phyloP scores from a whole-genome alignment of 1,284 basidiomycete species.

The Dichomitus squalens region DNA sequence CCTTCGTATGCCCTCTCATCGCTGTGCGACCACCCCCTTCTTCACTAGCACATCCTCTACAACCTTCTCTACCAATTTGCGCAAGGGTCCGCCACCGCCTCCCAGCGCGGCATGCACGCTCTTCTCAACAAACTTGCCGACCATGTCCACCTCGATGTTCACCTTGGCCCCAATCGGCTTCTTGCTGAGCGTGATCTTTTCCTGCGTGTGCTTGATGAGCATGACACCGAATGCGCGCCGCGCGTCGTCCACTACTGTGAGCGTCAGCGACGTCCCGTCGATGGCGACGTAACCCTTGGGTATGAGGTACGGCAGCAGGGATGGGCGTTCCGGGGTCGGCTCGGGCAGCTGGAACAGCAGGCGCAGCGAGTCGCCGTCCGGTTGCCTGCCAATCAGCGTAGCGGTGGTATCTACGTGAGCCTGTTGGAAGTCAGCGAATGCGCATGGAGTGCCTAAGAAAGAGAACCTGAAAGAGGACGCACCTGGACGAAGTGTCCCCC shows the following conservation, averaged over 20 bases:
- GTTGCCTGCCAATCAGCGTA: slow-evolving; percentile 61
- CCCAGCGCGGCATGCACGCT: slow-evolving; percentile 77
- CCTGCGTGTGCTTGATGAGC: slow-evolving; percentile 94
- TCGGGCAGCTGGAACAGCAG: slow-evolving; percentile 78
- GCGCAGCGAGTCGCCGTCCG: slow-evolving; percentile 89
- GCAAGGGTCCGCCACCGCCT: slow-evolving; percentile 55
- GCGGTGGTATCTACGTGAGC: slow-evolving; percentile 95
- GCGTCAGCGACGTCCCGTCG: slow-evolving; percentile 92
- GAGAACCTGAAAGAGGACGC: slow-evolving; percentile 23
- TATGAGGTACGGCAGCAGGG: slow-evolving; percentile 83
- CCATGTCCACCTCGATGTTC: slow-evolving; percentile 95
- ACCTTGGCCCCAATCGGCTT: slow-evolving; percentile 83
- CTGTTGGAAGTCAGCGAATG: slow-evolving; percentile 44
- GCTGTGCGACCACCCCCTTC: slow-evolving; percentile 40
- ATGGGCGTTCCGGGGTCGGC: slow-evolving; percentile 60
- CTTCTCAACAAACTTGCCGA: slow-evolving; percentile 87
- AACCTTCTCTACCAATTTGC: slow-evolving; percentile 66
- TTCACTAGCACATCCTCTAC: slow-evolving; percentile 69
- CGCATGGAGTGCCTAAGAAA: not conserved
- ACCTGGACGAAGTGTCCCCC: slow-evolving; percentile 99
- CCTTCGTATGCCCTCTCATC: not conserved
- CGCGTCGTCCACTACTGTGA: slow-evolving; percentile 82
- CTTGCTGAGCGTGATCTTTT: slow-evolving; percentile 80
- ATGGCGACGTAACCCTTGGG: slow-evolving; percentile 97
- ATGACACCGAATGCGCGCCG: slow-evolving; percentile 85